Base-by-base conservation (phyloP, 805 yeast species). In the Ogataea neopini region DNA sequence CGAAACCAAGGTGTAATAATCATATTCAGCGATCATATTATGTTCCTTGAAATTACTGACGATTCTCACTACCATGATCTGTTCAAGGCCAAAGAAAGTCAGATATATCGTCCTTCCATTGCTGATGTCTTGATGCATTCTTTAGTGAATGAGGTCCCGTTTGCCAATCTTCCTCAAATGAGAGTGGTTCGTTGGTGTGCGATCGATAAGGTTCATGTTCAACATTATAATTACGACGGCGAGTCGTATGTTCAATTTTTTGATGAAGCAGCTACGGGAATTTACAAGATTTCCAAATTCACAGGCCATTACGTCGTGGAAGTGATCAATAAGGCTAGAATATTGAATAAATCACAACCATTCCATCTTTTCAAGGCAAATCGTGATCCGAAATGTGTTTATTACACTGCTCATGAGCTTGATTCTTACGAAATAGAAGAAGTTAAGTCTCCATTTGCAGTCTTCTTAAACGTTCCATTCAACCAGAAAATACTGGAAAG, bases 71-170 rank as follows among this genome's bases (percentile, higher is more conserved):
- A 73, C 43, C 48, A 48, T 22, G 51, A 58, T 20, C 30, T 35
- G 3, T 43, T 51, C 51, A 56, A 48, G 9, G 43, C 46, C 15
- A 32, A 36, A 30, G 43, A 44, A 3, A 33, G 36, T 9, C 49
- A 48, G 6, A 59, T 73, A 22, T 74, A 72, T 40, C 59, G 69
- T 39, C 86, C 94, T 2, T 74, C 84, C 2, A 72, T 86, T 11
- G 76, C 96, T 0, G 96, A 90, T 63, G 75, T 88, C 40, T 69
- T 92, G 49, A 88, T 91, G 96, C 96, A 91, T 59, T 88, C 97
- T 0, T 72, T 92, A 61, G 80, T 87, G 25, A 92, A 92, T 62
- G 95, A 88, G 58, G 84, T 83, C 19, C 94, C 96, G 0, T 73
- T 92, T 35, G 54, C 60, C 3, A 72, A 77, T 33, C 68, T 90